phyloP scores from a whole-genome alignment of 257 asterid species.

The Jacaranda copaia region DNA sequence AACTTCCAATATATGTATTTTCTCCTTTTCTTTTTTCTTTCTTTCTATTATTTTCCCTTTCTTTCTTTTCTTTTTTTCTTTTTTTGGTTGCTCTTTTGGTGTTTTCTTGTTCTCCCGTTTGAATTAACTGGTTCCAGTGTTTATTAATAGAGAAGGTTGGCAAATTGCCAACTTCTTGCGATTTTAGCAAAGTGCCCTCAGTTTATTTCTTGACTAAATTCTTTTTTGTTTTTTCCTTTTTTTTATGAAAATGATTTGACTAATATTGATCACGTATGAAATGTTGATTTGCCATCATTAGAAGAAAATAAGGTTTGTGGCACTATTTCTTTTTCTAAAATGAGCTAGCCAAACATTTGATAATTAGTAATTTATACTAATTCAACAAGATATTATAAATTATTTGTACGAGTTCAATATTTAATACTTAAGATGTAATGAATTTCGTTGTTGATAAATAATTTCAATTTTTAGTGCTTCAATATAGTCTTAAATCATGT shows the following conservation, averaged over 20 bases:
- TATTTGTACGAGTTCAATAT: background rate
- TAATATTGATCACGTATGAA: background rate
- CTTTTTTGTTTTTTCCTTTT: background rate
- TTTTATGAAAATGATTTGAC: conserved; percentile 13
- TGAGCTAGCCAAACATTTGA: background rate
- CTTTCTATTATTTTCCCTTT: background rate
- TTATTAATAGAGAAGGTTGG: conserved; percentile 32
- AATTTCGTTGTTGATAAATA: too few relatives aligned
- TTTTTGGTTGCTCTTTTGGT: too few relatives aligned
- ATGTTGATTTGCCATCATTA: background rate
- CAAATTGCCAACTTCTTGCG: background rate
- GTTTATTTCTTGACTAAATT: background rate
- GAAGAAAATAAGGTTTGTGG: conserved; percentile 1
- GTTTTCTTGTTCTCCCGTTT: conserved; percentile 38
- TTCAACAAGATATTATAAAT: background rate
- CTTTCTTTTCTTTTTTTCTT: background rate
- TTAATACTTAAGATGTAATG: background rate
- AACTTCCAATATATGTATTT: conserved; percentile 20
- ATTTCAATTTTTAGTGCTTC: too few relatives aligned
- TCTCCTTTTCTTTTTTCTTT: background rate
- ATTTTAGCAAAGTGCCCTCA: conserved; percentile 43
- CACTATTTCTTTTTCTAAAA: background rate
- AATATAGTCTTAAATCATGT: too few relatives aligned
- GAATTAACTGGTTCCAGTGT: conserved; percentile 44
- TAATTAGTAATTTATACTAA: background rate